Conservation (phyloP, 2,329 filamentous ascomycete genomes). For the Delphinella strobiligena region DNA sequence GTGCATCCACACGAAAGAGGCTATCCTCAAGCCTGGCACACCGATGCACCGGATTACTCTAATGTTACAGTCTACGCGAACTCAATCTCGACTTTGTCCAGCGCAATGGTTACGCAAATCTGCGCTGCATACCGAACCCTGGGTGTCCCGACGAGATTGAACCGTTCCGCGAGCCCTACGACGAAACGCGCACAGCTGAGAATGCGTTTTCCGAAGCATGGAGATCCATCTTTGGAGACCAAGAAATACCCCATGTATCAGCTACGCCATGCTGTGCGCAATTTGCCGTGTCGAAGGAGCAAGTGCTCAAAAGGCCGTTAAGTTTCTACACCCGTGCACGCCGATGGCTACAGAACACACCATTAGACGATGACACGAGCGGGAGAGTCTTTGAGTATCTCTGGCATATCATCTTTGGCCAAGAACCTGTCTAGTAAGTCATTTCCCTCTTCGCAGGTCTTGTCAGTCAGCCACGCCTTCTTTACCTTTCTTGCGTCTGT, state of each 20-base stretch:
- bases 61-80: conserved; percentile 15
- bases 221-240: conserved; percentile 13
- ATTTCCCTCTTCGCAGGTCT: too few relatives aligned
- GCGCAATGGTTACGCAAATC: conserved; percentile 16
- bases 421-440: conserved; percentile 5
- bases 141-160: conserved; percentile 16
- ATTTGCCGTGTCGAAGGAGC: conserved; percentile 47
- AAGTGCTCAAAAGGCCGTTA: conserved; percentile 35
- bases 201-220: conserved; percentile 5
- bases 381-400: conserved; percentile 53
- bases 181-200: conserved; percentile 12
- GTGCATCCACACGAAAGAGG: conserved; percentile 17
- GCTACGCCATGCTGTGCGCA: conserved; percentile 32
- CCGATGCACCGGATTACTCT: conserved; percentile 15
- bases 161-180: conserved; percentile 12
- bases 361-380: conserved; percentile 35
- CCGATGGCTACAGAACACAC: conserved; percentile 48
- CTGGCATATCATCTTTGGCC: conserved; percentile 37
- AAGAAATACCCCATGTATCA: conserved; percentile 15
- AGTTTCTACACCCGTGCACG: conserved; percentile 45
- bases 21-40: conserved; percentile 18
- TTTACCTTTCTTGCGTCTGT: background rate
- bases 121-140: conserved; percentile 15
- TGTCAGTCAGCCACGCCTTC: background rate
- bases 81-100: conserved; percentile 14